Conservation (phyloP, 306 rosid genomes). For the Medicago arabica region DNA sequence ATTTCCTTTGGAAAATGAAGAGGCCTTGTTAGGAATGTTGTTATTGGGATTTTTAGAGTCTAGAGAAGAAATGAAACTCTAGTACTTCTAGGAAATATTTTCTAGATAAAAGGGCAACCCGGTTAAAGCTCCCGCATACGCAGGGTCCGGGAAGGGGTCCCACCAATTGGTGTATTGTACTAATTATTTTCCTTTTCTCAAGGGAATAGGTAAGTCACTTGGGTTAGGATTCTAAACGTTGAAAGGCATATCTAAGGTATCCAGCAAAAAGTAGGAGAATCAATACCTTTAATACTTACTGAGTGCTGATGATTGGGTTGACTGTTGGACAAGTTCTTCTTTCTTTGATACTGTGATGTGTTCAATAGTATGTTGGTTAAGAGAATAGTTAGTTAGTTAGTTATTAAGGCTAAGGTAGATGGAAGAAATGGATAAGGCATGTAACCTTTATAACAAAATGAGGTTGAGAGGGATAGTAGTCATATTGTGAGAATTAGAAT, state of each 20-base stretch:
- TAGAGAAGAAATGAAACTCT: not conserved
- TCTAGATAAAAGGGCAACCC: not conserved
- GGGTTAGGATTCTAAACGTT: not conserved
- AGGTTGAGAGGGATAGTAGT: not conserved
- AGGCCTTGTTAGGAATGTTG: not conserved
- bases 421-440: not conserved
- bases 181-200: not conserved
- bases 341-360: not conserved
- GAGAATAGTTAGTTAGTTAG: not conserved
- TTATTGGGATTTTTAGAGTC: not conserved
- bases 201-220: not conserved
- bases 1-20: not conserved
- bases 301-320: not conserved
- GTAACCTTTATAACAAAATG: not conserved
- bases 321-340: not conserved
- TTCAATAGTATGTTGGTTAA: not conserved
- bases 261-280: not conserved
- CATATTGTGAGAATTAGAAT: too few species aligned
- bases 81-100: not conserved
- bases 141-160: too few species aligned
- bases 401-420: not conserved
- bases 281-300: not conserved
- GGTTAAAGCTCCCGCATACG: too few species aligned
- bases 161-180: not conserved
- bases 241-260: not conserved